Evolutionary conservation across 768 basidiomycete genomes (phyloP).

Genomic region (Boletus pseudopeckii): DNA sequence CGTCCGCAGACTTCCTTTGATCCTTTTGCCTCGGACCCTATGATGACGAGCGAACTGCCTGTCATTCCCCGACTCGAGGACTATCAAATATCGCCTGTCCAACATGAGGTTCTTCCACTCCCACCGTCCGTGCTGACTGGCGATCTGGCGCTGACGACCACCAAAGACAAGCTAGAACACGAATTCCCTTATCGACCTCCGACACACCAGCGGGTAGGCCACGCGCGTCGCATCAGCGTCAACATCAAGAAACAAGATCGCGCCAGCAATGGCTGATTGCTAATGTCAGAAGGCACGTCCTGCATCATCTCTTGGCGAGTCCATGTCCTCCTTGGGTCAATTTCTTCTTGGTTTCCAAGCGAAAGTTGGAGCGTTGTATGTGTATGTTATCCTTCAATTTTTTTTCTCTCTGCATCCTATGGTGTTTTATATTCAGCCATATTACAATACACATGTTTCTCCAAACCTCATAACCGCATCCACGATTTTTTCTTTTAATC

Average conservation of each 20-base stretch:
- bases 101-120: not conserved
- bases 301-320: not conserved
- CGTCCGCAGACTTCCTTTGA: constrained; percentile 12
- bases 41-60: constrained; percentile 9
- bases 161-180: not conserved
- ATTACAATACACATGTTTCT: not conserved
- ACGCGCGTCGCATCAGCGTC: constrained; percentile 40
- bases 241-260: constrained; percentile 29
- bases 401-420: not conserved
- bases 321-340: not conserved
- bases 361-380: not conserved
- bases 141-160: not conserved
- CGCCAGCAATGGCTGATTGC: constrained; percentile 9
- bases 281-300: not conserved
- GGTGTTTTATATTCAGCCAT: not conserved
- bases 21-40: constrained; percentile 20
- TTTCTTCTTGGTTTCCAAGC: not conserved
- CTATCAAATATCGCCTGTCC: constrained; percentile 1
- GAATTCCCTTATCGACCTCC: constrained; percentile 35
- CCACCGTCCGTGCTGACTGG: not conserved
- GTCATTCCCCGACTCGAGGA: constrained; percentile 8
- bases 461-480: no score
- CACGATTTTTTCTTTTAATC: not conserved
- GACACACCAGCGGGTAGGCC: constrained; percentile 33
- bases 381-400: not conserved